Conservation (phyloP, 1,139 yeast species). For the Eremothecium sinecaudum region DNA sequence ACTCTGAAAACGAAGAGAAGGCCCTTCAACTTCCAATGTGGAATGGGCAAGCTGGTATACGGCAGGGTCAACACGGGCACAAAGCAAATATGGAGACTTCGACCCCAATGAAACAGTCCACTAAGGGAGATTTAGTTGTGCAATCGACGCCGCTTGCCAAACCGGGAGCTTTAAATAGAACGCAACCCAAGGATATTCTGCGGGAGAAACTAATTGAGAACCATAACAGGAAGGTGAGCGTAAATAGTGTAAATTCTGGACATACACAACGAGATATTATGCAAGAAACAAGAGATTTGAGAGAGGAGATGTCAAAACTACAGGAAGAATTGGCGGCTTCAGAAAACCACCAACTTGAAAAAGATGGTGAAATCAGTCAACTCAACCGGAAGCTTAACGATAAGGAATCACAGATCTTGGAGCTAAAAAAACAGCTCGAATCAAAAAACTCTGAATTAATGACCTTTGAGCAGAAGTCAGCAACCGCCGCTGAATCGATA, state of each 20-base stretch:
- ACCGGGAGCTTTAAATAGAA: slow-evolving; percentile 1
- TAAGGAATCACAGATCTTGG: slow-evolving; percentile 3
- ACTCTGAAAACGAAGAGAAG: slow-evolving; percentile 3
- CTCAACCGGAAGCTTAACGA: slow-evolving; percentile 2
- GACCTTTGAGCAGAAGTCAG: slow-evolving; percentile 1
- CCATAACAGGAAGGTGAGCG: slow-evolving; percentile 6
- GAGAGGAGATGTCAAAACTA: slow-evolving; percentile 11
- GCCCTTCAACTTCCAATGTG: slow-evolving; percentile 6
- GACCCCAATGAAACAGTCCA: slow-evolving; percentile 15
- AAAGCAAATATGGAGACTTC: slow-evolving; percentile 13
- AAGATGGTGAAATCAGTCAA: slow-evolving; percentile 6
- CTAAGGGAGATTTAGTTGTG: slow-evolving; percentile 14
- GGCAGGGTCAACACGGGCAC: slow-evolving; percentile 6
- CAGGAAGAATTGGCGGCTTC: slow-evolving; percentile 9
- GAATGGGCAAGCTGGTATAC: slow-evolving; percentile 18
- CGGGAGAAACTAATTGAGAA: slow-evolving; percentile 11
- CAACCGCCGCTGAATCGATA: slow-evolving; percentile 1
- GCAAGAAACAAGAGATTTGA: slow-evolving; percentile 9
- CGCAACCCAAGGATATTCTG: slow-evolving; percentile 13
- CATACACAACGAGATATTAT: slow-evolving; percentile 5
- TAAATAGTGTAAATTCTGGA: slow-evolving; percentile 1
- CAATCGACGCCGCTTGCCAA: slow-evolving; percentile 19
- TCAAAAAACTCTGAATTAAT: neutral
- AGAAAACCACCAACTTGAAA: slow-evolving; percentile 8
- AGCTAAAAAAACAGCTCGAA: slow-evolving; percentile 3